These are phyloP conservation scores for Komagataea norvegica DNA, from an alignment of 1,139 yeast species.

Conservation along the genomic window DNA sequence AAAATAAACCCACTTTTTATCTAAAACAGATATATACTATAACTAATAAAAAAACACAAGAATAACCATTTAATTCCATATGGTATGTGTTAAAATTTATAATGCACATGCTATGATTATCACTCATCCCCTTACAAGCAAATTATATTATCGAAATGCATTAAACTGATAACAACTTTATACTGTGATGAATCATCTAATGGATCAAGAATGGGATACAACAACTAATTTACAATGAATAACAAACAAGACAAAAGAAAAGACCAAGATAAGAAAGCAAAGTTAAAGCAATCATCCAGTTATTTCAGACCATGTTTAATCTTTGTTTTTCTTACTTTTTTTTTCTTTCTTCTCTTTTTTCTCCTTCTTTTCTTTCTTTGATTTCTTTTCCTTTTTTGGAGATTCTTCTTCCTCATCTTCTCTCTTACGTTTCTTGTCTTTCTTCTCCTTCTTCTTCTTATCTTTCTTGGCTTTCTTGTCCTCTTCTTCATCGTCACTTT, in stretches of 20 bases:
- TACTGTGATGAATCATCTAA: constrained; percentile 4
- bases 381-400: constrained; percentile 32
- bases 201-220: constrained; percentile 4
- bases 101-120: constrained; percentile 1
- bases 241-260: constrained; percentile 1
- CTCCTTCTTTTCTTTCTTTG: constrained; percentile 18
- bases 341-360: constrained; percentile 22
- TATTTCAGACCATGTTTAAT: constrained; percentile 5
- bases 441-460: constrained; percentile 44
- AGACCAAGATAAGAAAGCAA: neutral
- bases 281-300: neutral
- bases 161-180: neutral
- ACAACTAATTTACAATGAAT: constrained; percentile 11
- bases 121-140: neutral
- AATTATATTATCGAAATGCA: neutral
- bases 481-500: constrained; percentile 35
- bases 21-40: too few species aligned
- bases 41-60: neutral
- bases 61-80: neutral
- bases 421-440: constrained; percentile 34
- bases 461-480: constrained; percentile 43
- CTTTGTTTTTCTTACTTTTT: constrained; percentile 16
- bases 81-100: neutral
- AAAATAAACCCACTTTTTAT: too few species aligned
- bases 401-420: constrained; percentile 27